phyloP scores from a whole-genome alignment of 257 asterid species.

The Marsdenia floribunda region DNA sequence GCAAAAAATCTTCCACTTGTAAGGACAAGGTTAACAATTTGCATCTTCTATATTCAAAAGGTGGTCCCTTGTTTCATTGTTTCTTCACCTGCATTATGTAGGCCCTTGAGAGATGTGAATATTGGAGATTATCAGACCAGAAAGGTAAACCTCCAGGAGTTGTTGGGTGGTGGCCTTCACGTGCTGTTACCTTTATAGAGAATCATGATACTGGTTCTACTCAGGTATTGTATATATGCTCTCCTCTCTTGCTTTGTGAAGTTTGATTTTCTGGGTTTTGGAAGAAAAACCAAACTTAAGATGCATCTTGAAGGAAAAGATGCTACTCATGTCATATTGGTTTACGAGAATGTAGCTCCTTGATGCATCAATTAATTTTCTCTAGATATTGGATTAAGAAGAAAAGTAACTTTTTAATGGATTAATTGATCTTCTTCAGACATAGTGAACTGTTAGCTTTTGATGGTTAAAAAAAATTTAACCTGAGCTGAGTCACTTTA shows the following conservation, averaged over 20 bases:
- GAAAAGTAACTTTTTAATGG: background rate
- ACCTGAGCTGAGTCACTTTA: background rate
- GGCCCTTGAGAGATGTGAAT: slow-evolving; percentile 86
- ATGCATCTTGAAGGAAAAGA: background rate
- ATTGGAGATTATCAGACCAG: slow-evolving; percentile 88
- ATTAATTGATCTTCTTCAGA: background rate
- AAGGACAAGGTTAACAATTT: too few relatives aligned
- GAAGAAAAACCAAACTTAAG: background rate
- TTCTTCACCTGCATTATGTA: slow-evolving; percentile 22
- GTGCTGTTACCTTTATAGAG: slow-evolving; percentile 97
- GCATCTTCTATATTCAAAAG: background rate
- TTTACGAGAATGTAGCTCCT: background rate
- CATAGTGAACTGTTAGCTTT: background rate
- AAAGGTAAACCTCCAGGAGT: slow-evolving; percentile 96
- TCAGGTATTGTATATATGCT: slow-evolving; percentile 45
- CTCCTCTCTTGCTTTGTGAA: background rate
- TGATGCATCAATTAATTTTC: background rate
- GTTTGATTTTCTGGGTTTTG: background rate
- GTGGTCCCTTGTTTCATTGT: background rate
- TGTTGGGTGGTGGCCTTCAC: slow-evolving; percentile 99
- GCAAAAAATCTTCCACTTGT: background rate
- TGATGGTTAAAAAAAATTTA: background rate
- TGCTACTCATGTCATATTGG: background rate
- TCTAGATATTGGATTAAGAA: background rate
- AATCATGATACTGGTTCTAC: slow-evolving; percentile 99